Conservation (phyloP, 2,329 filamentous ascomycete species). For the Penicillium sp. region DNA sequence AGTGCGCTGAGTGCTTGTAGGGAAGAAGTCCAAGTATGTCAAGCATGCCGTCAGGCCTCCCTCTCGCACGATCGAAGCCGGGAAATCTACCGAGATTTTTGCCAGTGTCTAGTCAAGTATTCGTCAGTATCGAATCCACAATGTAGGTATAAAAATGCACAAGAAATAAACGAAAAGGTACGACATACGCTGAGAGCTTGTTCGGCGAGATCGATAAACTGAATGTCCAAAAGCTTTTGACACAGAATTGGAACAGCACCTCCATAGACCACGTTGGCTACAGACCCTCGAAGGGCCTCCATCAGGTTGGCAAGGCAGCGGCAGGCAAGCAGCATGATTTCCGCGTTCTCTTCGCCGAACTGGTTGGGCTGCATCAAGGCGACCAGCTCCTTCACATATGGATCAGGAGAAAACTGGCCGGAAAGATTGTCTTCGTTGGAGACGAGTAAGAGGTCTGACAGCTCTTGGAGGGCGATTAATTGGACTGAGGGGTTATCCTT, state of each 20-base stretch:
- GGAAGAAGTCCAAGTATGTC: slow-evolving; percentile 95
- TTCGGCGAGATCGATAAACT: slow-evolving; percentile 95
- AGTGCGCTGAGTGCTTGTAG: slow-evolving; percentile 92
- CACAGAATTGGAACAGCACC: slow-evolving; percentile 92
- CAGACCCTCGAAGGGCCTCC: slow-evolving; percentile 91
- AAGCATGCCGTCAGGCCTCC: slow-evolving; percentile 94
- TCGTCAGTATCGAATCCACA: neutral
- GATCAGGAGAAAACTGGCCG: slow-evolving; percentile 90
- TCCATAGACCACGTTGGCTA: slow-evolving; percentile 95
- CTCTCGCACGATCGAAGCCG: slow-evolving; percentile 90
- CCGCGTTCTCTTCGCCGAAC: slow-evolving; percentile 84
- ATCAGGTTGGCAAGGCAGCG: slow-evolving; percentile 95
- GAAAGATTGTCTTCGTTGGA: slow-evolving; percentile 96
- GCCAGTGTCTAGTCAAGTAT: slow-evolving; percentile 67
- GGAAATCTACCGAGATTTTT: slow-evolving; percentile 96
- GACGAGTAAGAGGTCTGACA: slow-evolving; percentile 89
- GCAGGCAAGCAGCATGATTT: slow-evolving; percentile 96
- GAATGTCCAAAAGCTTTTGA: slow-evolving; percentile 91
- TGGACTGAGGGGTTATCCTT: slow-evolving; percentile 86
- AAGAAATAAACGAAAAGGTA: neutral
- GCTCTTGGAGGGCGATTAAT: slow-evolving; percentile 85
- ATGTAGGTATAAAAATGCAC: neutral
- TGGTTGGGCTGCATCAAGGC: slow-evolving; percentile 88
- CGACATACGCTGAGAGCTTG: slow-evolving; percentile 77
- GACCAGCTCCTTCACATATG: slow-evolving; percentile 93